Conservation (phyloP, 768 basidiomycete genomes). For the Tulasnella sp. region DNA sequence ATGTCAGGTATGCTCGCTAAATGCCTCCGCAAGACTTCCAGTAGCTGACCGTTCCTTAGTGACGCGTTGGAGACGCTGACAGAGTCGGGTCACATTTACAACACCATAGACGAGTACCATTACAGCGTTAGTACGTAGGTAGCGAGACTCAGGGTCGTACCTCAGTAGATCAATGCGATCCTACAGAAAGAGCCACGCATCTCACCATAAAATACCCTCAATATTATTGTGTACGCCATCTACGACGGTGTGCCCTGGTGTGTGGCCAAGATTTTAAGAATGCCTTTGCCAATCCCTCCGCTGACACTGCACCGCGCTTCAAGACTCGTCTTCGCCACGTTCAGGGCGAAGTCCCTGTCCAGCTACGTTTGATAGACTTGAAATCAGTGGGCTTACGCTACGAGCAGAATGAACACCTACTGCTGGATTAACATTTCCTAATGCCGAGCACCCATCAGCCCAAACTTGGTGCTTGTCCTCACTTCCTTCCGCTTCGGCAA, state of each 20-base stretch:
- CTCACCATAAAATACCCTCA: neutral
- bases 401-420: slow-evolving; percentile 23
- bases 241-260: neutral
- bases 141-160: neutral
- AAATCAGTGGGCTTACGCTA: neutral
- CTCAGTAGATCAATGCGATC: neutral
- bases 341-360: slow-evolving; percentile 55
- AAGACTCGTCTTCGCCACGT: slow-evolving; percentile 37
- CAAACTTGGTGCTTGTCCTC: slow-evolving; percentile 41
- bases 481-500: slow-evolving; percentile 31
- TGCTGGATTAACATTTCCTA: slow-evolving; percentile 26
- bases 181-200: neutral
- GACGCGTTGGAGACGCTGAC: slow-evolving; percentile 28
- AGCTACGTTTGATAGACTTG: neutral
- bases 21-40: slow-evolving; percentile 18
- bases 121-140: slow-evolving; percentile 7
- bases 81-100: slow-evolving; percentile 30
- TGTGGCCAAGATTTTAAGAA: slow-evolving; percentile 4
- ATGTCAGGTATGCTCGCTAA: slow-evolving; percentile 20
- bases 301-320: slow-evolving; percentile 61
- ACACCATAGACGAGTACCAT: slow-evolving; percentile 29
- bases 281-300: slow-evolving; percentile 59
- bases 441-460: slow-evolving; percentile 38
- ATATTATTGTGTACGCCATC: neutral
- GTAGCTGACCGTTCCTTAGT: slow-evolving; percentile 19